Percentiles rank a stretch among this genome's conserved stretches.
phyloP scores from a whole-genome alignment of 176 grass and related monocot genomes.

The Bonia amplexicaulis region DNA sequence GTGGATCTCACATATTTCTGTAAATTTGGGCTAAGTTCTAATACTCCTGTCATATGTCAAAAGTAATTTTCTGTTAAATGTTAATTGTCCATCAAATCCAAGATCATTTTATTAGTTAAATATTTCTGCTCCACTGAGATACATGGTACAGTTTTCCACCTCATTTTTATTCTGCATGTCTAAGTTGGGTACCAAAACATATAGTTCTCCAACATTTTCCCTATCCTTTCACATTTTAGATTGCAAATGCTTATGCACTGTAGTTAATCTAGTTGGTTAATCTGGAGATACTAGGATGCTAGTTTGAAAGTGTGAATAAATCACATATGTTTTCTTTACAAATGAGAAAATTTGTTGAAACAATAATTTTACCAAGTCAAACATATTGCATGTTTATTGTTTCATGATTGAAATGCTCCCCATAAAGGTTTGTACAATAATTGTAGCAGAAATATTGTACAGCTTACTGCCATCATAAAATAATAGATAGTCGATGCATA shows the following conservation, averaged over 20 bases:
- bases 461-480: neutral
- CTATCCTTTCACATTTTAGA: neutral
- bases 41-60: neutral
- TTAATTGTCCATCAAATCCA: neutral
- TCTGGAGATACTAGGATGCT: neutral
- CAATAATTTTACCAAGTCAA: neutral
- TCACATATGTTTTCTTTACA: neutral
- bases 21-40: neutral
- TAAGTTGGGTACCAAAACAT: neutral
- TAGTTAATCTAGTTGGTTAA: neutral
- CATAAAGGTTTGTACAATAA: neutral
- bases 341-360: neutral
- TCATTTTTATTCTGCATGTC: slow-evolving; percentile 1
- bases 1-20: neutral
- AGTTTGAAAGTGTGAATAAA: neutral
- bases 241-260: neutral
- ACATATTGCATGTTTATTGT: neutral
- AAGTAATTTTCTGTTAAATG: neutral
- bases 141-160: neutral
- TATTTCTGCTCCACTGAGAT: neutral
- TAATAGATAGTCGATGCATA: too few relatives aligned
- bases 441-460: neutral
- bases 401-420: neutral
- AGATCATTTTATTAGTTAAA: neutral
- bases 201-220: slow-evolving; percentile 15